Conservation (phyloP, 2,329 filamentous ascomycete genomes). For the Zymoseptoria brevis region DNA sequence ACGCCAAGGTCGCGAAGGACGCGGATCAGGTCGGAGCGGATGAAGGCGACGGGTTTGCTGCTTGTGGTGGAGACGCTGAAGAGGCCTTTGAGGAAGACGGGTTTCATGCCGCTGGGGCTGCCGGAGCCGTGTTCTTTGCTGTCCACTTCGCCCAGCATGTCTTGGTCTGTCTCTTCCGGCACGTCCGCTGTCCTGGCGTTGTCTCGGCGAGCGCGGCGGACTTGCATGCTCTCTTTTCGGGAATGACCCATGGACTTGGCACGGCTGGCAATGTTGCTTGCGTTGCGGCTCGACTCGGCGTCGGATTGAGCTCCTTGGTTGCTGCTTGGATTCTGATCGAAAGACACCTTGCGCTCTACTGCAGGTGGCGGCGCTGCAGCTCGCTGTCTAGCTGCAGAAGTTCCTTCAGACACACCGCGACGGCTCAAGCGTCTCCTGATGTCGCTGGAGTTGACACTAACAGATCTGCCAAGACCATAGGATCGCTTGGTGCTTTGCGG, state of each 20-base stretch:
- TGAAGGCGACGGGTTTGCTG: conserved; percentile 77
- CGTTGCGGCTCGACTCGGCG: conserved; percentile 34
- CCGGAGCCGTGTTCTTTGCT: conserved; percentile 42
- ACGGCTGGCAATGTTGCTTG: conserved; percentile 56
- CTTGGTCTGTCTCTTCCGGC: conserved; percentile 82
- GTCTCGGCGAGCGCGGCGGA: conserved; percentile 57
- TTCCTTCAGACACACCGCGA: conserved; percentile 46
- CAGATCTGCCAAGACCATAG: conserved; percentile 72
- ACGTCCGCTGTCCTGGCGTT: conserved; percentile 61
- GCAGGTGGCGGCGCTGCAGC: conserved; percentile 8
- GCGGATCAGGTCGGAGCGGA: conserved; percentile 81
- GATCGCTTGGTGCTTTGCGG: conserved; percentile 8
- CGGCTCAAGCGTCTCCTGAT: conserved; percentile 58
- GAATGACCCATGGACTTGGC: conserved; percentile 86
- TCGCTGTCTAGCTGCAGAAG: conserved; percentile 30
- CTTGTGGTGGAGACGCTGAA: conserved; percentile 97
- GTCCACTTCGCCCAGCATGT: conserved; percentile 53
- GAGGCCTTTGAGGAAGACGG: conserved; percentile 89
- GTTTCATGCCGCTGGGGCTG: conserved; percentile 73
- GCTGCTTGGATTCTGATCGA: conserved; percentile 28
- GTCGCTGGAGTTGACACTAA: conserved; percentile 85
- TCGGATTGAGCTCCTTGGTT: conserved; percentile 41
- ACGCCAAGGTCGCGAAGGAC: conserved; percentile 82
- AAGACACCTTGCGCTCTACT: conserved; percentile 28
- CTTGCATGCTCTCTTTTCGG: conserved; percentile 84